Base-by-base conservation (phyloP, 495 filamentous ascomycete species). In the Schizothecium vesticola region DNA sequence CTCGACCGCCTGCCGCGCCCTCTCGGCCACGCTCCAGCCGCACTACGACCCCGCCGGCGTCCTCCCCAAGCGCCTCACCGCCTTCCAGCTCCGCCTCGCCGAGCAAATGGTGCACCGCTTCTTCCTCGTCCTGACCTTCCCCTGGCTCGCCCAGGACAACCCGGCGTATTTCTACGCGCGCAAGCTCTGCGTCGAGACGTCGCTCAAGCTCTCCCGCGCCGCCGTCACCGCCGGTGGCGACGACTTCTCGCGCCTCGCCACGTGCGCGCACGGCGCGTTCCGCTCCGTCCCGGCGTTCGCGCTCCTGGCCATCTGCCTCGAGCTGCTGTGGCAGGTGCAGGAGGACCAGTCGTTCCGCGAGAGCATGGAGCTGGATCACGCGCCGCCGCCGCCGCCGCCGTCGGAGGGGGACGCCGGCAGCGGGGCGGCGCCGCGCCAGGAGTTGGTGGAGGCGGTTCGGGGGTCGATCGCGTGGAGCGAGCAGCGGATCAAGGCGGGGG, bases 321-420 rank as follows among this genome's bases (percentile, higher is more conserved):
- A 89, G 60, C 77, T 89, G 6, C 75, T 64, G 72, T 84, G 76
- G 76, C 76, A 79, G 64, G 69, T 86, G 1, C 76, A 83, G 64
- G 84, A 87, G 21, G 85, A 88, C 10, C 78, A 85, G 61, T 76
- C 77, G 5, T 73, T 86, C 9, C 78, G 80, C 0, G 80, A 82
- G 21, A 73, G 72, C 33, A 72, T 77, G 64, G 73, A 69, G 28
- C 68, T 80, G 13, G 69, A 77, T 19, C 68, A 68, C 8, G 55
- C 64, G 22, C 33, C 33, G 33, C 33, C 33, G 65, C 70, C 0
- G 75, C 77, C 3, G 31, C 68, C 10, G 19, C 67, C 10, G 69
- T 67, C 0, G 68, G 74, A 31, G 0, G 63, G 73, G n/a, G 77
- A 77, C 12, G 65, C 74, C 22, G 67, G 74, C 0, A 75, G 71